Percentiles rank a stretch among this genome's conserved stretches.
Evolutionary conservation across 257 asterid genomes (phyloP).

Genomic region (Phtheirospermum japonicum): DNA sequence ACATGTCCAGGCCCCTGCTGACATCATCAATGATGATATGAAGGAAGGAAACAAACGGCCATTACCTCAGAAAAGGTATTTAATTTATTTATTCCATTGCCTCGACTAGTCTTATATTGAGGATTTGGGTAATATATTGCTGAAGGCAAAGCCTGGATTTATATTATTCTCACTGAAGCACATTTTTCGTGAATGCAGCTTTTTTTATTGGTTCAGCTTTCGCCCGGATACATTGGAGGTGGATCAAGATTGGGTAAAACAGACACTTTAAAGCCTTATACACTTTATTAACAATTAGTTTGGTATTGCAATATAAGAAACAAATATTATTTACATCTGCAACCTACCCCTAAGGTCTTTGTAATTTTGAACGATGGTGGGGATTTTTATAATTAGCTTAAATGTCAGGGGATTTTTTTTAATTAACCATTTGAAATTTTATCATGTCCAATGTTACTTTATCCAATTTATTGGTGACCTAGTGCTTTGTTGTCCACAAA

Average conservation of each 20-base stretch:
- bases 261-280: neutral
- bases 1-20: neutral
- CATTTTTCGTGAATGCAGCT: slow-evolving; percentile 3
- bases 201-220: neutral
- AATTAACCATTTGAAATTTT: neutral
- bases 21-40: neutral
- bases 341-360: no score
- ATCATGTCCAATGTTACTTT: neutral
- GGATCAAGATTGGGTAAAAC: neutral
- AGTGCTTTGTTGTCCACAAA: neutral
- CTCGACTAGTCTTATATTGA: neutral
- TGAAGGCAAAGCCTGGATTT: neutral
- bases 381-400: no score
- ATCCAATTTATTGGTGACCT: neutral
- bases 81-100: neutral
- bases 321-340: neutral
- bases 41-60: neutral
- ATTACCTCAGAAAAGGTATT: neutral
- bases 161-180: neutral
- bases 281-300: neutral
- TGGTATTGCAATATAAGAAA: neutral
- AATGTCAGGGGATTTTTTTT: neutral
- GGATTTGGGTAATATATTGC: neutral
- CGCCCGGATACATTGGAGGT: neutral
- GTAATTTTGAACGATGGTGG: no score